Conservation (phyloP, 306 rosid genomes). For the Prunus dulcis region DNA sequence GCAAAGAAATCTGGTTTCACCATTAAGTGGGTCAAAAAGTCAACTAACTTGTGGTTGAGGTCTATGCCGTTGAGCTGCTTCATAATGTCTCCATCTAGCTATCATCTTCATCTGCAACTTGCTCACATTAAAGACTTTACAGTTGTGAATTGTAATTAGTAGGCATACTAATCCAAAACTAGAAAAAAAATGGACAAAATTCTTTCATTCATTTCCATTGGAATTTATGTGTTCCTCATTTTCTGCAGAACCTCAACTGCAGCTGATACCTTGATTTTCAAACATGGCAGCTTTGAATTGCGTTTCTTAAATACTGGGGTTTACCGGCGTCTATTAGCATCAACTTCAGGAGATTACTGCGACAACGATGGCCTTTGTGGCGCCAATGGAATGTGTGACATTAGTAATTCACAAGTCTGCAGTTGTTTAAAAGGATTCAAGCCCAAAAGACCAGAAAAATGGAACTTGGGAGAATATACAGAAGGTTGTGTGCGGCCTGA, state of each 20-base stretch:
- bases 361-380: slow-evolving; percentile 31
- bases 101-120: background rate
- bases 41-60: background rate
- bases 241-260: too few species aligned
- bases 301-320: slow-evolving; percentile 31
- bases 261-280: slow-evolving; percentile 21
- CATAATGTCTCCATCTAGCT: too few species aligned
- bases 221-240: too few species aligned
- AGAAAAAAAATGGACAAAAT: too few species aligned
- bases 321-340: background rate
- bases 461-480: slow-evolving; percentile 29
- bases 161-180: too few species aligned
- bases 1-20: background rate
- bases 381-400: slow-evolving; percentile 20
- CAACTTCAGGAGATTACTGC: slow-evolving; percentile 10
- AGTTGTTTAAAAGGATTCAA: slow-evolving; percentile 37
- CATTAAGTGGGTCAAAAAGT: background rate
- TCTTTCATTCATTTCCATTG: too few species aligned
- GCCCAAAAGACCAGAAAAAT: slow-evolving; percentile 29
- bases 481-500: slow-evolving; percentile 43
- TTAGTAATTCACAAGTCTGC: slow-evolving; percentile 9
- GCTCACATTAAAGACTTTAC: background rate
- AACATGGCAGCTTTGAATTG: slow-evolving; percentile 31
- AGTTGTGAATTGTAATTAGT: too few species aligned
- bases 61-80: too few species aligned